Evolutionary conservation across 1,284 basidiomycete species (phyloP), one percentile per base, ranked within the genome.

Genomic region (Coniferiporia weirii): DNA sequence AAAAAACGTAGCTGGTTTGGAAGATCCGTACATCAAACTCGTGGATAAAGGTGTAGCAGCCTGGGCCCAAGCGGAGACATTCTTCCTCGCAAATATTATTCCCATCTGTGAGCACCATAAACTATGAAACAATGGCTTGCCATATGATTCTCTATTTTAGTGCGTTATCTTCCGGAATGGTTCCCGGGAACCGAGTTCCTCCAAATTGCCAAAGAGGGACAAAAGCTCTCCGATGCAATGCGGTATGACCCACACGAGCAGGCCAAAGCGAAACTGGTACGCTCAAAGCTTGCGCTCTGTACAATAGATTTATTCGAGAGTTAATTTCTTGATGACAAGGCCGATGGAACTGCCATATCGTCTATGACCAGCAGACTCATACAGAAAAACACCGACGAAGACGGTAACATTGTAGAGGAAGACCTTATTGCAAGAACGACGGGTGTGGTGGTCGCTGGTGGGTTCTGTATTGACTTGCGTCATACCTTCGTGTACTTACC

Each of bases 1-100:
- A 20, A 56, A 43, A 32, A 27, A 27, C 27, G 27, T 27, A 27
- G 27, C 27, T 27, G 5, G 5, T 27, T 5, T 27, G 5, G 45
- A 62, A 20, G 63, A 66, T 51, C 63, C 61, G 15, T 59, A 59
- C n/a, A 38, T 66, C n/a, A 48, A 35, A 4, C 47, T 63, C 2
- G 63, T 52, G 13, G 60, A 63, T 15, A 52, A 56, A 15, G 59
- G 57, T 0, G 15, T 63, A 10, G 40, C 38, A 8, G 35, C 38
- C 10, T 35, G 56, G 3, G 32, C 58, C n/a, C 35, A 43, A 32
- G 58, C 61, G 10, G 40, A 40, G 8, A 52, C 52, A 4, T 49
- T 59, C 46, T 59, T 59, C 38, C 52, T 59, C 32, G 57, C 54
- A 17, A 59, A 59, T 43, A 20, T 20, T 1, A 12, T 60, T 35